Evolutionary conservation across 192 early-diverging fungal genomes (phyloP).

Genomic region (Coemansia sp.): DNA sequence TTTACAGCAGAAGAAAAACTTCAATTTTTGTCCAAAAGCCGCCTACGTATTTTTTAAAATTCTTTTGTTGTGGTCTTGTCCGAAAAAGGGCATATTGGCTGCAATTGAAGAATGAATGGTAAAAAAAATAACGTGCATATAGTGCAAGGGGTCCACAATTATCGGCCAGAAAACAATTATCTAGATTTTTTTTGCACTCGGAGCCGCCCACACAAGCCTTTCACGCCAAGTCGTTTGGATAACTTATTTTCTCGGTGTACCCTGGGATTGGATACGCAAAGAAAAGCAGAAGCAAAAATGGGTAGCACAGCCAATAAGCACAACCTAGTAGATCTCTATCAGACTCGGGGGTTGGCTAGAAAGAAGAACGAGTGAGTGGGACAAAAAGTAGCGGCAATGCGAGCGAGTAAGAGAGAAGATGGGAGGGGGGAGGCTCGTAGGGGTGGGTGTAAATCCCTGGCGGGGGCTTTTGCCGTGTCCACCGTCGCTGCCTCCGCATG

Average conservation of each 20-base stretch:
- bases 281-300: no score
- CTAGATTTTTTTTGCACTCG: no score
- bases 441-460: background rate
- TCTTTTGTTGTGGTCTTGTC: background rate
- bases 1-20: no score
- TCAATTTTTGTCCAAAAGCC: background rate
- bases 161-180: no score
- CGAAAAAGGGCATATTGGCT: constrained; percentile 5
- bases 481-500: background rate
- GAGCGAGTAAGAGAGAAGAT: background rate
- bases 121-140: background rate
- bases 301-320: no score
- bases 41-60: background rate
- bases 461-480: background rate
- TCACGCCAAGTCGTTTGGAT: no score
- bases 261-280: no score
- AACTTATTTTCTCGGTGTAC: no score
- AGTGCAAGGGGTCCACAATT: background rate
- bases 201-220: no score
- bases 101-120: background rate
- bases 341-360: background rate
- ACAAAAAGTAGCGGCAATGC: background rate
- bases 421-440: background rate
- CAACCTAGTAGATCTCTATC: background rate
- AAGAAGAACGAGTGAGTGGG: background rate